phyloP scores from a whole-genome alignment of 192 early-diverging fungal genomes.

The Paraglomus brasilianum region DNA sequence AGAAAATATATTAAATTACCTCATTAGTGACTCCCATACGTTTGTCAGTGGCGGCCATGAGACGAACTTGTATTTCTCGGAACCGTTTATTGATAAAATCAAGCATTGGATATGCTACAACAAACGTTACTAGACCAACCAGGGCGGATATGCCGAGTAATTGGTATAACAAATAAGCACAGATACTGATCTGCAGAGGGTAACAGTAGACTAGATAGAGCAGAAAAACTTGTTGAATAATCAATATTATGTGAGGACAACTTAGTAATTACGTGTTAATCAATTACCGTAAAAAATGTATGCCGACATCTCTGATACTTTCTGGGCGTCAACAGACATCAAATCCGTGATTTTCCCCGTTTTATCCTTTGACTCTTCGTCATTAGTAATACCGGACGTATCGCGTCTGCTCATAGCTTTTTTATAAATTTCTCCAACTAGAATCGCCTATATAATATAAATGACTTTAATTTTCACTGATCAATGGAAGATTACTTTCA shows the following conservation, averaged over 20 bases:
- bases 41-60: conserved; percentile 68
- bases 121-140: conserved; percentile 70
- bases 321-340: conserved; percentile 72
- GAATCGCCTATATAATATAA: conserved; percentile 33
- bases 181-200: conserved; percentile 66
- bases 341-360: conserved; percentile 72
- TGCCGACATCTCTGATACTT: conserved; percentile 42
- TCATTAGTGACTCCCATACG: conserved; percentile 83
- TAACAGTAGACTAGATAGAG: conserved; percentile 58
- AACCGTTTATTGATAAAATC: conserved; percentile 48
- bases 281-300: conserved; percentile 25
- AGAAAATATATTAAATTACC: conserved; percentile 36
- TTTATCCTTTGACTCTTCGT: conserved; percentile 33
- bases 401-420: conserved; percentile 45
- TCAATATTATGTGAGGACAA: conserved; percentile 36
- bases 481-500: conserved; percentile 48
- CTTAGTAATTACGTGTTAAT: background rate
- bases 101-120: conserved; percentile 62
- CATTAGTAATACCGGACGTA: conserved; percentile 21
- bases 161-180: conserved; percentile 66
- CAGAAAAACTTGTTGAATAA: conserved; percentile 36
- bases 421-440: conserved; percentile 39
- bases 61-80: conserved; percentile 51
- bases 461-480: conserved; percentile 35
- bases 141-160: conserved; percentile 82